Evolutionary conservation across 331 rosid genomes (phyloP).

Genomic region (Erythrophleum ivorense): DNA sequence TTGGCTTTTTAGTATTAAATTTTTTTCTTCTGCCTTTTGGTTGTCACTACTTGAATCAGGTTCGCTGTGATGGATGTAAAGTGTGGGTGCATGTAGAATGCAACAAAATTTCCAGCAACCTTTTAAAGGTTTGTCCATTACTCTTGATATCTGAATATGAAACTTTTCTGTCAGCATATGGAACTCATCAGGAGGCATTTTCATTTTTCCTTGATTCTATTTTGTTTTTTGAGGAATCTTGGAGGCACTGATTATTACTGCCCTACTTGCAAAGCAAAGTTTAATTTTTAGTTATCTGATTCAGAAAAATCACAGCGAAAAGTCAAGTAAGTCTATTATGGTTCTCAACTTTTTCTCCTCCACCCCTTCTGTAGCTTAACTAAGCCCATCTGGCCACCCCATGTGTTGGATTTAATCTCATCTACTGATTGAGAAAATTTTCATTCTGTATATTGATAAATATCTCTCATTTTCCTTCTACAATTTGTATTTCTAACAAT

Average conservation of each 20-base stretch:
- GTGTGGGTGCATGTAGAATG: constrained; percentile 97
- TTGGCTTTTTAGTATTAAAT: constrained; percentile 23
- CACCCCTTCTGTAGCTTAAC: constrained; percentile 21
- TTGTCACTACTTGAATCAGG: constrained; percentile 54
- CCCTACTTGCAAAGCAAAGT: constrained; percentile 89
- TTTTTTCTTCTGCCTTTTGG: constrained; percentile 20
- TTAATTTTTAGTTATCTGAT: constrained; percentile 86
- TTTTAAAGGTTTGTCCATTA: constrained; percentile 66
- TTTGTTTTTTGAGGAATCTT: constrained; percentile 60
- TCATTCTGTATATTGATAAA: neutral
- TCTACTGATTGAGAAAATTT: constrained; percentile 1
- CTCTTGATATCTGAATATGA: constrained; percentile 22
- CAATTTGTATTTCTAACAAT: constrained; percentile 38
- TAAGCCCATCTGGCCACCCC: neutral
- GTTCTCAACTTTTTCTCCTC: neutral
- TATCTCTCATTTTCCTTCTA: neutral
- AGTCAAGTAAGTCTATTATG: constrained; percentile 65
- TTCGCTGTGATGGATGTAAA: constrained; percentile 90
- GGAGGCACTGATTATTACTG: constrained; percentile 87
- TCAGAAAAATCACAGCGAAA: constrained; percentile 72
- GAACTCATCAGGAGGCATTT: constrained; percentile 33
- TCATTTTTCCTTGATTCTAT: constrained; percentile 42
- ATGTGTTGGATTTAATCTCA: constrained; percentile 7
- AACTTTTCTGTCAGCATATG: constrained; percentile 23
- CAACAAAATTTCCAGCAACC: constrained; percentile 79